phyloP scores from a whole-genome alignment of 2,329 filamentous ascomycete species.

The Penicillium sp. region DNA sequence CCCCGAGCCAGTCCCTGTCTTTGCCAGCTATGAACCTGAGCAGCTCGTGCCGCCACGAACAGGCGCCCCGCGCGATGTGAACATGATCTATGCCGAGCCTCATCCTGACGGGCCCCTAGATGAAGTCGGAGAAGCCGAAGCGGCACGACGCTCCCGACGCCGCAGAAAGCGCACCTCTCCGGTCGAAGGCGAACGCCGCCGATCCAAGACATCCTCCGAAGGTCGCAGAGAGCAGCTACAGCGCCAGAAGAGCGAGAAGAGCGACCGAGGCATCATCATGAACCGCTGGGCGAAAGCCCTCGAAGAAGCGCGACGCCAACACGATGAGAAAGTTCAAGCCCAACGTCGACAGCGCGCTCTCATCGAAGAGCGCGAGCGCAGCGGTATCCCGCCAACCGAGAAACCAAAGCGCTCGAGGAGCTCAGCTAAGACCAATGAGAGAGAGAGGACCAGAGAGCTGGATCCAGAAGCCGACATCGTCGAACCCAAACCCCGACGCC shows the following conservation, averaged over 20 bases:
- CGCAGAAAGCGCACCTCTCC: conserved; percentile 33
- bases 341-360: conserved; percentile 22
- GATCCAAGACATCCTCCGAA: conserved; percentile 39
- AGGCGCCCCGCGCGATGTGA: not conserved
- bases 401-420: conserved; percentile 21
- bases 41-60: conserved; percentile 3
- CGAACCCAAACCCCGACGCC: conserved; percentile 17
- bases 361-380: conserved; percentile 22
- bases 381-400: conserved; percentile 13
- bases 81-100: conserved; percentile 1
- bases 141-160: conserved; percentile 23
- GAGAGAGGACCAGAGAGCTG: conserved; percentile 12
- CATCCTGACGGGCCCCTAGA: conserved; percentile 2
- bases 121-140: conserved; percentile 13
- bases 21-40: conserved; percentile 11
- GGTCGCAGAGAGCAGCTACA: conserved; percentile 28
- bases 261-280: conserved; percentile 32
- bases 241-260: conserved; percentile 36
- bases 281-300: conserved; percentile 36
- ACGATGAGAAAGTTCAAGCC: conserved; percentile 32
- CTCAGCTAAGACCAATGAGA: conserved; percentile 9
- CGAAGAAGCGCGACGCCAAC: conserved; percentile 36
- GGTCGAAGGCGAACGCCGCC: conserved; percentile 33
- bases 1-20: conserved; percentile 7
- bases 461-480: conserved; percentile 1